Base-by-base conservation (phyloP, 1,284 basidiomycete genomes). In the Ganoderma lingzhi region DNA sequence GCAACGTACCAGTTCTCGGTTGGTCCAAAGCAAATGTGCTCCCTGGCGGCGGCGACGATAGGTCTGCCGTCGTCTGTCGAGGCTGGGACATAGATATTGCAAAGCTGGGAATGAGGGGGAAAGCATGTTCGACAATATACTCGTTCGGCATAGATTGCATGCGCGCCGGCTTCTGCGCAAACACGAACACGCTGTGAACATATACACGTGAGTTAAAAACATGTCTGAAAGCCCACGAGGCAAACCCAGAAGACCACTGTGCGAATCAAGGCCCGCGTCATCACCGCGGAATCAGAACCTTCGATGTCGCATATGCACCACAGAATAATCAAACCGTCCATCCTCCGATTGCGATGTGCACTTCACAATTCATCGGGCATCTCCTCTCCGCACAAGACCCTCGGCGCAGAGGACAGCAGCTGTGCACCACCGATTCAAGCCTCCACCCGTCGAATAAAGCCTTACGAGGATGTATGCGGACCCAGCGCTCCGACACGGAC, bases 11-110 rank as follows among this genome's bases (percentile, higher is more conserved):
- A 73, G 78, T 76, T 45, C 69, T 67, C 28, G 75, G 68, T 62
- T 78, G 75, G 56, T 63, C 75, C 12, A 75, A 35, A 9, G 70
- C 48, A 10, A 71, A 70, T 8, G 55, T 30, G 10, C 61, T 63
- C 28, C 68, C 65, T 1, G 70, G 53, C 10, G 71, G 65, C 8
- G 70, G 69, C n/a, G 75, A 65, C 17, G 69, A 70, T 12, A 78
- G 65, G 44, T 78, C 75, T 6, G 77, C 60, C 0, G 74, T 76
- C 15, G 65, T 68, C 19, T 75, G 74, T 15, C 77, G 81, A 62
- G 84, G 80, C 72, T 90, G 88, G 4, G 87, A 84, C 80, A 89
- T 86, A 5, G 81, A 76, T 61, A 90, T 83, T 6, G 83, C 82
- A 70, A 90, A 88, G n/a, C 81, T 80, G 15, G 80, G 82, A 67